Evolutionary conservation across 257 asterid species (phyloP).

Genomic region (Lithospermum erythrorhizon): DNA sequence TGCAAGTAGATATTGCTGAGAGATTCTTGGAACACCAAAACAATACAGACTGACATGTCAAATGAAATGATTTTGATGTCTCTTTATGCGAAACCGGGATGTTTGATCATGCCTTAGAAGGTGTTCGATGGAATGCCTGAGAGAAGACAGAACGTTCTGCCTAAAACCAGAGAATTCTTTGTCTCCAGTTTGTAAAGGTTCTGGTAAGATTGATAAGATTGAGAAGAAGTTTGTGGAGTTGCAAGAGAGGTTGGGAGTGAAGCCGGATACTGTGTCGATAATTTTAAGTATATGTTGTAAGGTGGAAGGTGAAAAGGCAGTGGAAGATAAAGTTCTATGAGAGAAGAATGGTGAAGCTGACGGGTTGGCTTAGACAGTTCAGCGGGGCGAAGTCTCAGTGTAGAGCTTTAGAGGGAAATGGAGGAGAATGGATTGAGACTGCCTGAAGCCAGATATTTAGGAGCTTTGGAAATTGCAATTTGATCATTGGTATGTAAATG

Average conservation of each 20-base stretch:
- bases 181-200: constrained; percentile 27
- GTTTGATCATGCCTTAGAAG: constrained; percentile 28
- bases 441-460: constrained; percentile 23
- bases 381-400: too few relatives aligned
- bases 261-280: constrained; percentile 26
- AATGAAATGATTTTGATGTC: constrained; percentile 32
- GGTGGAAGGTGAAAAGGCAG: constrained; percentile 16
- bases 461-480: constrained; percentile 27
- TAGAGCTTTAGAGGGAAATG: constrained; percentile 41
- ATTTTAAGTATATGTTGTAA: constrained; percentile 30
- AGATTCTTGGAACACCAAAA: constrained; percentile 35
- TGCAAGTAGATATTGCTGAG: constrained; percentile 25
- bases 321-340: constrained; percentile 11
- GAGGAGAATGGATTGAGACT: constrained; percentile 20
- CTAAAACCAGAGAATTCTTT: constrained; percentile 34
- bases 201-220: constrained; percentile 18
- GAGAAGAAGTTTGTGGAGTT: constrained; percentile 24
- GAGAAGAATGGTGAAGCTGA: constrained; percentile 18
- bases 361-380: constrained; percentile 23
- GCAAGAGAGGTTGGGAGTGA: constrained; percentile 17
- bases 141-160: constrained; percentile 23
- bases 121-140: constrained; percentile 43
- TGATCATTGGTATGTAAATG: constrained; percentile 26
- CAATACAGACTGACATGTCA: constrained; percentile 23
- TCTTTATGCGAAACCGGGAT: constrained; percentile 29